A percentile compares a stretch with the other conserved stretches of the same genome.
Conservation (phyloP, 306 rosid genomes). For the Echinosophora koreensis region DNA sequence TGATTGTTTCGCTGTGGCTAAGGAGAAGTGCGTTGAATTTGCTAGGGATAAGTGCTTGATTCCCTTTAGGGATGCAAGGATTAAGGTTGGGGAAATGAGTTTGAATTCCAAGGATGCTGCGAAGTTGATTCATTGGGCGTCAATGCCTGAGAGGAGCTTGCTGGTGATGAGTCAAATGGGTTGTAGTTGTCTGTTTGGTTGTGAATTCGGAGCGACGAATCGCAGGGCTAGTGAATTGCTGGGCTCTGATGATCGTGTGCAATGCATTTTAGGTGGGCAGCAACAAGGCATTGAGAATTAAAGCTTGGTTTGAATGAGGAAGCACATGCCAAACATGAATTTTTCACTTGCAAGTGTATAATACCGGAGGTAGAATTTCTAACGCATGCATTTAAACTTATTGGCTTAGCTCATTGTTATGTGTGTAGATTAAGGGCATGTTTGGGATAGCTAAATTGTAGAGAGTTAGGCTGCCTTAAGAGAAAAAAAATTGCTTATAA, state of each 20-base stretch:
- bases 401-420: background rate
- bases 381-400: background rate
- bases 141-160: conserved; percentile 45
- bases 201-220: conserved; percentile 49
- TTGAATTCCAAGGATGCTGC: conserved; percentile 51
- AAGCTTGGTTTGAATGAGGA: conserved; percentile 37
- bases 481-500: too few species aligned
- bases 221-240: conserved; percentile 64
- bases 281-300: conserved; percentile 17
- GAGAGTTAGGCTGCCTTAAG: too few species aligned
- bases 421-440: background rate
- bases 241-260: conserved; percentile 48
- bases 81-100: conserved; percentile 50
- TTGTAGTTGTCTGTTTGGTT: background rate
- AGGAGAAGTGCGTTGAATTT: conserved; percentile 59
- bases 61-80: conserved; percentile 73
- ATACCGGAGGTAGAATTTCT: conserved; percentile 42
- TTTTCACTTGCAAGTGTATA: background rate
- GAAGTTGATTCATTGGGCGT: conserved; percentile 58
- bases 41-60: conserved; percentile 69
- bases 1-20: conserved; percentile 44
- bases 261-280: conserved; percentile 43
- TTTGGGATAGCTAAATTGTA: too few species aligned
- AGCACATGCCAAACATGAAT: conserved; percentile 2
- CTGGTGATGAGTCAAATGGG: conserved; percentile 40